Percentiles rank a stretch among this genome's conserved stretches.
Evolutionary conservation across 352 stramenopile genomes (phyloP).

Genomic region (Globisporangium paddicum): DNA sequence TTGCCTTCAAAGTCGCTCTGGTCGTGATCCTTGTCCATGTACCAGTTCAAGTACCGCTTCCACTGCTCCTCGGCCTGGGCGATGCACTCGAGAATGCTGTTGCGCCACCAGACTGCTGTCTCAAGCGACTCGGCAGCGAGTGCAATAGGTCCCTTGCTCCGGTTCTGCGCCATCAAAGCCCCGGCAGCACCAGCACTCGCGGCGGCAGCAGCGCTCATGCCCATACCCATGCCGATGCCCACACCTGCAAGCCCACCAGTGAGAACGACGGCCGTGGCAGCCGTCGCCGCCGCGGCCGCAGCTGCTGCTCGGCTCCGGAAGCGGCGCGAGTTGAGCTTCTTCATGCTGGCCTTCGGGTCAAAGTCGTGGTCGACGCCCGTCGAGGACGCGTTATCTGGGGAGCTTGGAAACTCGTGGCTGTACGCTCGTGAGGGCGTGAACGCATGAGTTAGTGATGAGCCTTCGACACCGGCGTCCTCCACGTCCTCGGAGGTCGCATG

Average conservation of each 20-base stretch:
- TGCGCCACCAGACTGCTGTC: conserved; percentile 82
- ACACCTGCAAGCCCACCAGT: conserved; percentile 75
- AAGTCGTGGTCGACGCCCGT: conserved; percentile 24
- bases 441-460: conserved; percentile 25
- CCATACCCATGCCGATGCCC: conserved; percentile 75
- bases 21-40: conserved; percentile 76
- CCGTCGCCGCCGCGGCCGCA: conserved; percentile 63
- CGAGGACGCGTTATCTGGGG: conserved; percentile 14
- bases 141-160: conserved; percentile 66
- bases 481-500: conserved; percentile 27
- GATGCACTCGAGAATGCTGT: conserved; percentile 82
- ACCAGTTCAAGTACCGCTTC: conserved; percentile 84
- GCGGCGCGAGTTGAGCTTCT: conserved; percentile 43
- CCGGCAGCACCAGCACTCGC: conserved; percentile 67
- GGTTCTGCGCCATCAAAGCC: conserved; percentile 66
- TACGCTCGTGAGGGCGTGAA: conserved; percentile 16
- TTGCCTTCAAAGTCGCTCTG: conserved; percentile 13
- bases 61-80: conserved; percentile 81
- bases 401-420: conserved; percentile 19
- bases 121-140: conserved; percentile 78
- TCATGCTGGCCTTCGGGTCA: conserved; percentile 38
- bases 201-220: conserved; percentile 71
- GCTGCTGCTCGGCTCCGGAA: conserved; percentile 65
- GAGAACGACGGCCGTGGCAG: conserved; percentile 71
- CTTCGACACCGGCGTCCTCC: conserved; percentile 14